phyloP scores from a whole-genome alignment of 1,284 basidiomycete genomes.

The Mycena sp. region DNA sequence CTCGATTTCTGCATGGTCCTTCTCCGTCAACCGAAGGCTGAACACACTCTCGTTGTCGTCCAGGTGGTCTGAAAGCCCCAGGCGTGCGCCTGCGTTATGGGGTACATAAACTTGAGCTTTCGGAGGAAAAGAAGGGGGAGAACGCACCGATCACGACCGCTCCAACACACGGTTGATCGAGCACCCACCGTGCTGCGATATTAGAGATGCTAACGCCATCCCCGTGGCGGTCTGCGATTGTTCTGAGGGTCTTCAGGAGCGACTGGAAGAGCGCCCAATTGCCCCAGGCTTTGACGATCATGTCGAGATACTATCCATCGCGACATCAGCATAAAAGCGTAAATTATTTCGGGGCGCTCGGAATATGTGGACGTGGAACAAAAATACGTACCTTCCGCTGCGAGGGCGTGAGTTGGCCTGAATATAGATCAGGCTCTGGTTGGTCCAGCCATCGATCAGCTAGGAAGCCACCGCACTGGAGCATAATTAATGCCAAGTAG shows the following conservation, averaged over 20 bases:
- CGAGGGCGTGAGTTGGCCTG: constrained; percentile 73
- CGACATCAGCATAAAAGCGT: constrained; percentile 1
- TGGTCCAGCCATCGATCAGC: constrained; percentile 77
- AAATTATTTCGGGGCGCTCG: constrained; percentile 5
- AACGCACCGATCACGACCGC: constrained; percentile 80
- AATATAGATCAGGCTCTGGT: constrained; percentile 77
- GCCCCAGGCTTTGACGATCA: constrained; percentile 83
- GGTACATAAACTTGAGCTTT: constrained; percentile 1
- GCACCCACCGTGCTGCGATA: constrained; percentile 82
- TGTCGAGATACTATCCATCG: constrained; percentile 74
- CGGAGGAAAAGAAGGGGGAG: constrained; percentile 1
- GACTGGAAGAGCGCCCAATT: constrained; percentile 78
- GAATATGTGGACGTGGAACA: constrained; percentile 17
- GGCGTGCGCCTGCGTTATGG: constrained; percentile 62
- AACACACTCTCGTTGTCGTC: constrained; percentile 75
- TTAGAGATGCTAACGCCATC: constrained; percentile 80
- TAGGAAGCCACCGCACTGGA: constrained; percentile 85
- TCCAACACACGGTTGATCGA: constrained; percentile 81
- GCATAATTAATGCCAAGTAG: too few relatives aligned
- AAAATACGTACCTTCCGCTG: constrained; percentile 70
- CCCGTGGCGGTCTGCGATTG: constrained; percentile 73
- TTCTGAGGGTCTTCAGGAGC: constrained; percentile 65
- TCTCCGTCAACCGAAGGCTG: constrained; percentile 60
- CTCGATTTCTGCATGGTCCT: constrained; percentile 71
- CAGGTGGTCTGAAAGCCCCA: constrained; percentile 80